These are phyloP conservation scores for Daldinia loculata DNA, from an alignment of 495 filamentous ascomycete genomes.

Conservation along the genomic window DNA sequence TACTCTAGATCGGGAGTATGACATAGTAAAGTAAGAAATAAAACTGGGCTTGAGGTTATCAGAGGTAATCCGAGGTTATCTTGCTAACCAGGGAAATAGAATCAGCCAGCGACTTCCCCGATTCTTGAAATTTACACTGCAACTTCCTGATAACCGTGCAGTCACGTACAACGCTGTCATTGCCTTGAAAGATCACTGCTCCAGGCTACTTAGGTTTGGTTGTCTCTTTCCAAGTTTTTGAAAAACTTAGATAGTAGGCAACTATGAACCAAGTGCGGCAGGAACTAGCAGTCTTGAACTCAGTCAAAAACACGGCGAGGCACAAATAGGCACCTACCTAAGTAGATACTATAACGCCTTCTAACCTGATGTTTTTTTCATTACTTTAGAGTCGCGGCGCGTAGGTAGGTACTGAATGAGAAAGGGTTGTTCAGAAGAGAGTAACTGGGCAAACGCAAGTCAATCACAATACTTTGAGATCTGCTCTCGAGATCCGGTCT, in stretches of 20 bases:
- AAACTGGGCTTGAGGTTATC: neutral
- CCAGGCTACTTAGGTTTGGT: neutral
- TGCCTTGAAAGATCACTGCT: conserved; percentile 12
- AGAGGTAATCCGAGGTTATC: neutral
- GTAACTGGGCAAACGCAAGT: neutral
- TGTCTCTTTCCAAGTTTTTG: conserved; percentile 1
- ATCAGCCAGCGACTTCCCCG: neutral
- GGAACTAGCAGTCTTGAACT: neutral
- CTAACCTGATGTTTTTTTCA: neutral
- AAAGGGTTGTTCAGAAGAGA: neutral
- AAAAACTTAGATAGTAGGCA: neutral
- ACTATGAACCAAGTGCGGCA: neutral
- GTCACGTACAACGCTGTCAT: conserved; percentile 19
- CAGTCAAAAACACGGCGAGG: neutral
- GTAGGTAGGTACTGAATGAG: neutral
- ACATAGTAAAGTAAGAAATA: conserved; percentile 4
- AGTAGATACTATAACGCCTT: neutral
- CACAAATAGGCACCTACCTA: neutral
- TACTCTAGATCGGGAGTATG: conserved; percentile 4
- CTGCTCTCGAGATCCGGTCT: neutral
- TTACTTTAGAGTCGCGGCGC: neutral
- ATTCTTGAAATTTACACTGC: conserved; percentile 13
- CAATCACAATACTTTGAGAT: neutral
- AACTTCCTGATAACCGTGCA: conserved; percentile 21
- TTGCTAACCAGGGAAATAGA: neutral